Percentiles rank a stretch among this genome's conserved stretches.
phyloP scores from a whole-genome alignment of 169 alveolate genomes.

The Eimeria falciformis region DNA sequence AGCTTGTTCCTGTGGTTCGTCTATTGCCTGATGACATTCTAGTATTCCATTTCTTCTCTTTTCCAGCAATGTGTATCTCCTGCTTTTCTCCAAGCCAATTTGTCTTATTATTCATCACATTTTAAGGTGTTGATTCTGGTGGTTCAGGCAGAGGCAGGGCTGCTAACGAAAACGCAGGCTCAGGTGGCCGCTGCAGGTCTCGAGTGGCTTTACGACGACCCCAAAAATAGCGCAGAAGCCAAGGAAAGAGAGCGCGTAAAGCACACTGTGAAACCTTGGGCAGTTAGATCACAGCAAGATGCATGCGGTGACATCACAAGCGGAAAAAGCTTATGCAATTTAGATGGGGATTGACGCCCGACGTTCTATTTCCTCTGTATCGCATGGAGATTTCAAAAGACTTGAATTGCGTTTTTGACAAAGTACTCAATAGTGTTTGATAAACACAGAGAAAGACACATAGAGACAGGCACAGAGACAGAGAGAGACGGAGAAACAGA shows the following conservation, averaged over 20 bases:
- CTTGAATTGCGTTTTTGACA: no score
- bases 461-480: no score
- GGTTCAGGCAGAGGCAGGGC: slow-evolving; percentile 68
- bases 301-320: no score
- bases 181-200: slow-evolving; percentile 76
- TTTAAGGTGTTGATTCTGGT: background rate
- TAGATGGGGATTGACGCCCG: no score
- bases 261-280: no score
- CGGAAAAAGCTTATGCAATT: no score
- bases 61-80: background rate
- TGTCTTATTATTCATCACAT: background rate
- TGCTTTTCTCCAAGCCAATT: background rate
- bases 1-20: background rate
- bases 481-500: no score
- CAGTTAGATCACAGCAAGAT: no score
- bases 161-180: slow-evolving; percentile 51
- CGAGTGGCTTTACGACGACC: slow-evolving; percentile 77
- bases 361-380: no score
- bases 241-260: slow-evolving; percentile 35
- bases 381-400: no score
- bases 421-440: no score
- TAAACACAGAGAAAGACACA: no score
- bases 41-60: background rate
- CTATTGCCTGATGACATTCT: background rate
- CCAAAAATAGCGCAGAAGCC: slow-evolving; percentile 51